Base-by-base conservation (phyloP, 2,329 filamentous ascomycete genomes). In the Cladosporium sp. region DNA sequence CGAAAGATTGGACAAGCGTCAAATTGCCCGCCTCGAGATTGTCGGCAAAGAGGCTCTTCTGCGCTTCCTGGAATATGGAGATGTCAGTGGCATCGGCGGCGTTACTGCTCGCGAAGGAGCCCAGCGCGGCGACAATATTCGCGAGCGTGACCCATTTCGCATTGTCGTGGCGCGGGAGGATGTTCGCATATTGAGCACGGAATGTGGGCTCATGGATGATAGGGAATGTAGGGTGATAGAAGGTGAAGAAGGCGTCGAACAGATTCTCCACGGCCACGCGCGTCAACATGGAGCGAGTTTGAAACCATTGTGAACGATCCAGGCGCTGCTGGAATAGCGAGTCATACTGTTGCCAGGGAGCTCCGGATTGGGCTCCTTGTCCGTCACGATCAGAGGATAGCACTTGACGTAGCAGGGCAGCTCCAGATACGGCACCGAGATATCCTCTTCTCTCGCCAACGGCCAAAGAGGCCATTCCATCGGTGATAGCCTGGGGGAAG, bases 1-100 rank as follows among this genome's bases (percentile, higher is more conserved):
- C 36, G 15, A 70, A 68, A 18, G 67, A 65, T 32, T 71, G 68
- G 12, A 71, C 68, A 8, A 64, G 26, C 0, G 61, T 64, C 49
- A 64, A 26, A n/a, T 64, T 64, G 18, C 61, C 61, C 18, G 51
- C 61, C n/a, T 64, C 61, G 11, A 64, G 61, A 18, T 57, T 64
- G 8, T 64, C 38, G 8, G 61, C 49, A 47, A 64, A 64, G 6
- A 64, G 38, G 28, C 51, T 64, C 26, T 64, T 64, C 61, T 64
- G 61, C 36, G 61, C 61, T 30, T 54, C 49, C 36, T 64, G 61
- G 36, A 64, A 64, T 24, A 64, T 64, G 5, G 61, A 64, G 26
- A 64, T 21, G n/a, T 64, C 61, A 7, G 61, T 64, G n/a, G 61
- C 61, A 8, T 64, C 61, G 15, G 61, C 61, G 8, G 34, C 26